Evolutionary conservation across 805 yeast species (phyloP), one percentile per base, ranked within the genome.

Genomic region (Candida chauliodis): DNA sequence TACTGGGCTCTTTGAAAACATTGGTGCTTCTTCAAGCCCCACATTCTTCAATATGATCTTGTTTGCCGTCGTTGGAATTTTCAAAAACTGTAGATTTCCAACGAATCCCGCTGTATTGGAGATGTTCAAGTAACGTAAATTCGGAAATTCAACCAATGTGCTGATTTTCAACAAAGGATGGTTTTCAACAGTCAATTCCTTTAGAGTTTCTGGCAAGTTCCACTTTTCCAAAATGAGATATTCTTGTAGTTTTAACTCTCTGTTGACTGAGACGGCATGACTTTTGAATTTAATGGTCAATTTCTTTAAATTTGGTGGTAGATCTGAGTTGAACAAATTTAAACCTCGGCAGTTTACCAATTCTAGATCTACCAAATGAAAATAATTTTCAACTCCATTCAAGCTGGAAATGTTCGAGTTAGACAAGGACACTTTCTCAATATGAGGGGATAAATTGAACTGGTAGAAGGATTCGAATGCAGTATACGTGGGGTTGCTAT

Each of bases 71-170:
- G 5, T 6, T 21, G 41, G 34, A 13, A 38, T 20, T 23, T 29
- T 22, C 15, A 38, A 34, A 13, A 13, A 10, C 13, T 23, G 19
- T 15, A 27, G 3, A 13, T 32, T 32, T n/a, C 32, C 41, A 19
- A 14, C 10, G 24, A 38, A 33, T 5, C 41, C 41, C 13, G 30
- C 37, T 3, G 27, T 38, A 28, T 38, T 38, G n/a, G 26, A 29
- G 13, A 38, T 23, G 9, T 19, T 6, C 11, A 38, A 23, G 7
- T 19, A n/a, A 5, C 13, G 23, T 15, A 38, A 33, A 11, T 29
- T 5, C 8, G 41, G 41, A 11, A 22, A 31, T 6, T 10, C 6
- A 9, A 31, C 13, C 10, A 19, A 22, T 2, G 24, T 22, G 10
- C n/a, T 23, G 3, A 38, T 14, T 23, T 22, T 28, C 16, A 38